phyloP scores from a whole-genome alignment of 768 basidiomycete species.

The Trametes cinnabarina region DNA sequence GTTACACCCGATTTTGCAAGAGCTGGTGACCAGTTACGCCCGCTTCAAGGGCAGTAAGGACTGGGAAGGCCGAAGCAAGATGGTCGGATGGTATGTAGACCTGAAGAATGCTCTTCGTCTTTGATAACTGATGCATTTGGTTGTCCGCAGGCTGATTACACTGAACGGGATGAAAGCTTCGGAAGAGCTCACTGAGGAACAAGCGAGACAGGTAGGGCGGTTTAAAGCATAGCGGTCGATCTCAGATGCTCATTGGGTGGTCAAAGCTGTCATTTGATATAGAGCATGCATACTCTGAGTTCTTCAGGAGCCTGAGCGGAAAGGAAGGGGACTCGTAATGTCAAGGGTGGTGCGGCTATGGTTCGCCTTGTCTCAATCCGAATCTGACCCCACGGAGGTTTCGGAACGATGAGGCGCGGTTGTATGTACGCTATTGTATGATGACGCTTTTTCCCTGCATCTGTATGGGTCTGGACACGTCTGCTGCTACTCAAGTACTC shows the following conservation, averaged over 20 bases:
- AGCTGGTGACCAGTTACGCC: constrained; percentile 92
- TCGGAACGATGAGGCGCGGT: no score
- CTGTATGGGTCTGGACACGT: no score
- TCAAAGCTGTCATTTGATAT: constrained; percentile 89
- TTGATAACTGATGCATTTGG: neutral
- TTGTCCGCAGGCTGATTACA: constrained; percentile 75
- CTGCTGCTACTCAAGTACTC: no score
- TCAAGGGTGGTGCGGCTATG: no score
- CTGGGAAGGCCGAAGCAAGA: constrained; percentile 93
- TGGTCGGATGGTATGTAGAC: constrained; percentile 82
- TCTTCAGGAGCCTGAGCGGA: constrained; percentile 71
- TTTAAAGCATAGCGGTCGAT: neutral
- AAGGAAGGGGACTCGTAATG: constrained; percentile 31
- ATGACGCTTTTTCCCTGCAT: no score
- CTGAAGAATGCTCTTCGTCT: neutral
- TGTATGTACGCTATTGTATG: no score
- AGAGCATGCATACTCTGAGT: constrained; percentile 93
- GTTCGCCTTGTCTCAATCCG: no score
- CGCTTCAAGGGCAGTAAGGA: constrained; percentile 93
- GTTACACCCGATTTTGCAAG: constrained; percentile 90
- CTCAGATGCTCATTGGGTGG: neutral
- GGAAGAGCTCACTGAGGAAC: constrained; percentile 94
- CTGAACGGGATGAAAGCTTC: constrained; percentile 97
- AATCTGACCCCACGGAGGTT: no score
- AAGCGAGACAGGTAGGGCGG: constrained; percentile 76